Conservation (phyloP, 495 filamentous ascomycete genomes). For the Pseudomonodictys pantanalensis region DNA sequence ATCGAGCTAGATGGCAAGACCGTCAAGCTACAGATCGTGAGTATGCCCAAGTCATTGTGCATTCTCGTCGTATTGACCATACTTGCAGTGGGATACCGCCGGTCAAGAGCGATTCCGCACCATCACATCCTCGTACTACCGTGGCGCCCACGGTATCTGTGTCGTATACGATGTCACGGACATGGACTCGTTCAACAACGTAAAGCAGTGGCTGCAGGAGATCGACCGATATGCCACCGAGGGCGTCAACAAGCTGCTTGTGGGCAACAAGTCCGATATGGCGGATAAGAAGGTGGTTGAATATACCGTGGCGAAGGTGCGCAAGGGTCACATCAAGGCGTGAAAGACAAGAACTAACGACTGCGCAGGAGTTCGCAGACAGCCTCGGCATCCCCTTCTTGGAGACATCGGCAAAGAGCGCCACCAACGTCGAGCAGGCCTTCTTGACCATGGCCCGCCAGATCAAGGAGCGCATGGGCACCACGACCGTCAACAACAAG, state of each 20-base stretch:
- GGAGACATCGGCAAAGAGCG: constrained; percentile 99
- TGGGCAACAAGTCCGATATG: constrained; percentile 99
- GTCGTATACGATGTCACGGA: constrained; percentile 99
- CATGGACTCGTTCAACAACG: constrained; percentile 99
- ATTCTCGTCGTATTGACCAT: background rate
- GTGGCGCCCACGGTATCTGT: constrained; percentile 97
- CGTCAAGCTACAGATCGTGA: constrained; percentile 98
- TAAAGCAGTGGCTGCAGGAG: constrained; percentile 99
- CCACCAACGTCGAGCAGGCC: constrained; percentile 98
- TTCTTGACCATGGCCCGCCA: constrained; percentile 99
- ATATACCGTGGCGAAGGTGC: constrained; percentile 97
- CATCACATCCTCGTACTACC: constrained; percentile 99
- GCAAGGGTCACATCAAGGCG: background rate
- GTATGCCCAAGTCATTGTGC: constrained; percentile 32
- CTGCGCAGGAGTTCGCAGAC: constrained; percentile 88
- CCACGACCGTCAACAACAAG: constrained; percentile 96
- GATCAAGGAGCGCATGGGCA: constrained; percentile 99
- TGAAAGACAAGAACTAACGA: background rate
- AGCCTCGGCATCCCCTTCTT: constrained; percentile 98
- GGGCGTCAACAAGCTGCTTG: constrained; percentile 97
- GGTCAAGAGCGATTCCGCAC: constrained; percentile 99
- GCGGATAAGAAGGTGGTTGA: constrained; percentile 99
- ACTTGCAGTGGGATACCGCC: constrained; percentile 89
- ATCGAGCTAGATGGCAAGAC: constrained; percentile 99
- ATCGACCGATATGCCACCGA: constrained; percentile 98